Evolutionary conservation across 257 asterid species (phyloP).

Genomic region (Agastache rugosa): DNA sequence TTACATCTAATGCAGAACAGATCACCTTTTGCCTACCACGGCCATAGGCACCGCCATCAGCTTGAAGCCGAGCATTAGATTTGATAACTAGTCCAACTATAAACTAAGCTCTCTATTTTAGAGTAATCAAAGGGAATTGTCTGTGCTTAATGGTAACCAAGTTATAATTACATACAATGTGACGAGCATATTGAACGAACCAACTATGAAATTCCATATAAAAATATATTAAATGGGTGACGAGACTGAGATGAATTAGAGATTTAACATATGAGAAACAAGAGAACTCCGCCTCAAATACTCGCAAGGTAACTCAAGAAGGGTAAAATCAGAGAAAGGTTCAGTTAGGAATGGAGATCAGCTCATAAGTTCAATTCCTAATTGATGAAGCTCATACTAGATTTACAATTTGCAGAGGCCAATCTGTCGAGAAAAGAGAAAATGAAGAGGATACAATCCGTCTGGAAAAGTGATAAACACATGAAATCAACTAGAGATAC

Average conservation of each 20-base stretch:
- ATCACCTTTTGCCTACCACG: neutral
- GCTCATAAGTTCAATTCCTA: conserved; percentile 9
- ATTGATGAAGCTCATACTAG: conserved; percentile 21
- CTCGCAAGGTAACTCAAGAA: neutral
- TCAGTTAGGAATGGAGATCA: neutral
- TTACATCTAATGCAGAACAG: conserved; percentile 6
- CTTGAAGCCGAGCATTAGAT: conserved; percentile 14
- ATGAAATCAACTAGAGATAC: conserved; percentile 2
- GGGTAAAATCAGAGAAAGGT: neutral
- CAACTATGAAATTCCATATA: neutral
- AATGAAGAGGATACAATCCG: neutral
- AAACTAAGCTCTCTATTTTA: neutral
- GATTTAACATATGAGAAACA: neutral
- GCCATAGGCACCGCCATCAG: conserved; percentile 14
- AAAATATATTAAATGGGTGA: neutral
- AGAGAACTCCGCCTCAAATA: neutral
- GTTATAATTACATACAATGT: neutral
- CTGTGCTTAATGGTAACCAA: neutral
- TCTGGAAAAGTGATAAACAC: conserved; percentile 11
- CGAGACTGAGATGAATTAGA: neutral
- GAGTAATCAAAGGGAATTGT: neutral
- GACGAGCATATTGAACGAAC: neutral
- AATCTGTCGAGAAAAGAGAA: neutral
- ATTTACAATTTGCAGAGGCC: conserved; percentile 8
- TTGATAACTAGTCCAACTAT: neutral